A percentile compares a stretch with the other conserved stretches of the same genome.
Conservation (phyloP, 176 grass and related monocot species). For the Eleusine coracana region DNA sequence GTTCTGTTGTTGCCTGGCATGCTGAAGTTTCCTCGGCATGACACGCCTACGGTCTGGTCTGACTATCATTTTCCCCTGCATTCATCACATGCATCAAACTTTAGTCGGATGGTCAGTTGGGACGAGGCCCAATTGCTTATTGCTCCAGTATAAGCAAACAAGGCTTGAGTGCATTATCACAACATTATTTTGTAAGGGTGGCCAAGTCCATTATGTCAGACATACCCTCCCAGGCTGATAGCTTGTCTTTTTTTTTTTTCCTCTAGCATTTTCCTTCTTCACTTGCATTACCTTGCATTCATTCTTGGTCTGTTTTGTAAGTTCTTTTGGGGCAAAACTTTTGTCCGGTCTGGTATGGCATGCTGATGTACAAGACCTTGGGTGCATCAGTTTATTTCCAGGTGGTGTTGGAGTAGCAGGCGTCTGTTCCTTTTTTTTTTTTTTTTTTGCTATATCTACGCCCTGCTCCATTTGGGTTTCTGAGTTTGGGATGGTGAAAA, state of each 20-base stretch:
- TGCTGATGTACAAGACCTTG: conserved; percentile 33
- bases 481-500: conserved; percentile 31
- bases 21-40: conserved; percentile 35
- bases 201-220: conserved; percentile 44
- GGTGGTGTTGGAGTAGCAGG: conserved; percentile 23
- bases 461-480: conserved; percentile 32
- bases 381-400: conserved; percentile 42
- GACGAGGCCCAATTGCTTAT: conserved; percentile 40
- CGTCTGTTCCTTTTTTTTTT: conserved; percentile 20
- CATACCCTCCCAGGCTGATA: conserved; percentile 27
- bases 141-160: conserved; percentile 40
- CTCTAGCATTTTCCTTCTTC: conserved; percentile 27
- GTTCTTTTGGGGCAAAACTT: conserved; percentile 46
- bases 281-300: conserved; percentile 64
- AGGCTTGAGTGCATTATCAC: conserved; percentile 29
- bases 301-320: conserved; percentile 58
- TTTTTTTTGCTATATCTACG: conserved; percentile 18
- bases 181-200: conserved; percentile 56
- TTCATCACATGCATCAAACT: conserved; percentile 53
- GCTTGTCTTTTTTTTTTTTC: conserved; percentile 11
- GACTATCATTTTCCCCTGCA: conserved; percentile 42
- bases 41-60: conserved; percentile 28
- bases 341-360: not conserved
- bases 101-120: conserved; percentile 47
- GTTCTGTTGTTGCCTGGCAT: conserved; percentile 45